These are phyloP conservation scores for Neofusicoccum ribis DNA, from an alignment of 2,329 filamentous ascomycete species.

Conservation along the genomic window DNA sequence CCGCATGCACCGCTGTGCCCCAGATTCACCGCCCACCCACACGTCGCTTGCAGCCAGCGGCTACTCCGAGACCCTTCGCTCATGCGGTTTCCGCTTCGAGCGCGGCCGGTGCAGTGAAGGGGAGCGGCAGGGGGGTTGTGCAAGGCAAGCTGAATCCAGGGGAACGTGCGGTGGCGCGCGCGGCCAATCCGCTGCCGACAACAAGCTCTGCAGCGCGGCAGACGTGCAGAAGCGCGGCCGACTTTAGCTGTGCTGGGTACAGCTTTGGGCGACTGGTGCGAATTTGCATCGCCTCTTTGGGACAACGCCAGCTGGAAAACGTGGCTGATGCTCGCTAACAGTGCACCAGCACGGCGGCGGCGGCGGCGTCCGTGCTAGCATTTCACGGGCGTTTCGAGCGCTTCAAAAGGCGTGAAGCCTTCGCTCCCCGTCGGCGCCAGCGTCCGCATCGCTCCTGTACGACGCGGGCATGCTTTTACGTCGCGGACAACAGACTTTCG, in stretches of 20 bases:
- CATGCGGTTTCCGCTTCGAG: not conserved
- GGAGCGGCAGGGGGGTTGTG: not conserved
- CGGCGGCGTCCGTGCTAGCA: not conserved
- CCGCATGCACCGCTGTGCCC: not conserved
- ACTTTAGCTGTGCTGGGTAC: not conserved
- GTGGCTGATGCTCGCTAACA: not conserved
- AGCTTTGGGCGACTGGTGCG: not conserved
- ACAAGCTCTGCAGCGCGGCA: not conserved
- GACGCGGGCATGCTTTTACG: not conserved
- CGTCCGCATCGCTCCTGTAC: not conserved
- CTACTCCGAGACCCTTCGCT: slow-evolving; percentile 8
- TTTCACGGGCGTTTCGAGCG: not conserved
- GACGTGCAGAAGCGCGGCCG: not conserved
- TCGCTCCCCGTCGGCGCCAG: not conserved
- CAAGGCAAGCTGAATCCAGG: slow-evolving; percentile 1
- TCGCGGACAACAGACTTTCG: not conserved
- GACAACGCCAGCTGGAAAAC: not conserved
- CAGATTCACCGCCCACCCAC: slow-evolving; percentile 1
- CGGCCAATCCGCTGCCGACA: slow-evolving; percentile 7
- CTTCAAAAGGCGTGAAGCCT: not conserved
- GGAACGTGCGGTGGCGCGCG: not conserved
- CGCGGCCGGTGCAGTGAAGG: not conserved
- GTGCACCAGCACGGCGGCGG: not conserved
- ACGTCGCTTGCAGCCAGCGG: slow-evolving; percentile 10
- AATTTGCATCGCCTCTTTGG: not conserved